Percentiles rank a stretch among this genome's conserved stretches.
These are phyloP conservation scores for Lycium ferocissimum DNA, from an alignment of 257 asterid genomes.

Conservation along the genomic window DNA sequence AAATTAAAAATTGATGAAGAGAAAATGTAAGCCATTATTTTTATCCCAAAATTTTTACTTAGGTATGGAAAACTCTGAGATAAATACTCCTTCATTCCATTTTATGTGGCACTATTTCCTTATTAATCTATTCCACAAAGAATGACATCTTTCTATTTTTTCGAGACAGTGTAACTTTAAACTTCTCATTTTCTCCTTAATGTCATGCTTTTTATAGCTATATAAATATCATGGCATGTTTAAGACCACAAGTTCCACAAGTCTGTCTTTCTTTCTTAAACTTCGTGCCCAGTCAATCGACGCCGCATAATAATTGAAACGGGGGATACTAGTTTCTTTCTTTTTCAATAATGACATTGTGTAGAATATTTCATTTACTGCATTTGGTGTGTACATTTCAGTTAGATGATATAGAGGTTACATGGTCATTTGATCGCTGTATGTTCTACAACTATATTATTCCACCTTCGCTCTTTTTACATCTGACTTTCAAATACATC, in stretches of 20 bases:
- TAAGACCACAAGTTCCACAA: slow-evolving; percentile 7
- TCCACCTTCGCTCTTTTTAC: neutral
- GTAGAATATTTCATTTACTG: slow-evolving; percentile 11
- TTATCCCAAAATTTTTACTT: neutral
- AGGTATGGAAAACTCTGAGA: neutral
- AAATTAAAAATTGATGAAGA: neutral
- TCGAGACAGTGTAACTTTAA: neutral
- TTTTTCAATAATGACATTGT: neutral
- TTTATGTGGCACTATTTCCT: slow-evolving; percentile 3
- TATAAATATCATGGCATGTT: neutral
- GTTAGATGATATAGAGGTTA: neutral
- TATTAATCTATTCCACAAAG: neutral
- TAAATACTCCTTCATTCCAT: neutral
- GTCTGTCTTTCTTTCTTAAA: slow-evolving; percentile 17
- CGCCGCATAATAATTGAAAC: slow-evolving; percentile 4
- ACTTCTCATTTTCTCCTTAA: neutral
- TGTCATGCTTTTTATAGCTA: neutral
- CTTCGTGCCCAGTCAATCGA: slow-evolving; percentile 1
- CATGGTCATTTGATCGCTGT: neutral
- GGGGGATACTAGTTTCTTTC: neutral
- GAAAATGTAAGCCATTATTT: neutral
- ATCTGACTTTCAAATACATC: neutral
- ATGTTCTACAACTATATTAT: slow-evolving; percentile 7
- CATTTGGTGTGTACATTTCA: neutral
- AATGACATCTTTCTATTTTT: neutral